Base-by-base conservation (phyloP, 371 early-diverging fungal genomes). In the Mortierella sp. region DNA sequence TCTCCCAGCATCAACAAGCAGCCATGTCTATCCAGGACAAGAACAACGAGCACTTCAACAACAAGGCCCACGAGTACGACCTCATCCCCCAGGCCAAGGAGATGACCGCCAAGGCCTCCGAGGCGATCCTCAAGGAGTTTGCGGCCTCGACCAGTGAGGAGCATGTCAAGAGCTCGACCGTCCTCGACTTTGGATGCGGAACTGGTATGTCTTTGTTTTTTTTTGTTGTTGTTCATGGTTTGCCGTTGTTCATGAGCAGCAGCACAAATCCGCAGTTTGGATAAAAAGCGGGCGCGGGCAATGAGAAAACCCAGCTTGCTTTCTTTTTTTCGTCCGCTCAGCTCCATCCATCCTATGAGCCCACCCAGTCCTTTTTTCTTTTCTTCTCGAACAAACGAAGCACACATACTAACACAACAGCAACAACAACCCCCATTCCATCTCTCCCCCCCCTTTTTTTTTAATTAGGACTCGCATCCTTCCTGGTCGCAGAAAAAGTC, bases 121-220 rank as follows among this genome's bases (percentile, higher is more conserved):
- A 61, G 14, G 53, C 44, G 24, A 67, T 83, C 53, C 21, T 80
- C 21, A 24, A 71, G 16, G 83, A 71, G 53, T 83, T 72, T 64
- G 43, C 31, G 19, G 71, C 67, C 31, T 59, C 75, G 10, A 83
- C 82, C 43, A 76, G 76, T 44, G 76, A 69, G 6, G 79, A 82
- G 40, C 69, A 37, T 50, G 73, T 82, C 76, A 61, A 73, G 40
- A 69, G 69, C 53, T 76, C 82, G 21, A 53, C 72, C 10, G 79
- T 57, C 69, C 76, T 82, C 13, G 82, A 82, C 31, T 82, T 82
- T 69, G 82, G 82, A 70, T 78, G 79, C 37, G 82, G 82, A 5
- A 82, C 76, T 5, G 82, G 82, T 82, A 51, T 21, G n/a, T 1
- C 26, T 69, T 57, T 54, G 37, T 40, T 6, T 54, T 59, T 1